Evolutionary conservation across 2,329 filamentous ascomycete genomes (phyloP).

Genomic region (Conoideocrella luteorostrata): DNA sequence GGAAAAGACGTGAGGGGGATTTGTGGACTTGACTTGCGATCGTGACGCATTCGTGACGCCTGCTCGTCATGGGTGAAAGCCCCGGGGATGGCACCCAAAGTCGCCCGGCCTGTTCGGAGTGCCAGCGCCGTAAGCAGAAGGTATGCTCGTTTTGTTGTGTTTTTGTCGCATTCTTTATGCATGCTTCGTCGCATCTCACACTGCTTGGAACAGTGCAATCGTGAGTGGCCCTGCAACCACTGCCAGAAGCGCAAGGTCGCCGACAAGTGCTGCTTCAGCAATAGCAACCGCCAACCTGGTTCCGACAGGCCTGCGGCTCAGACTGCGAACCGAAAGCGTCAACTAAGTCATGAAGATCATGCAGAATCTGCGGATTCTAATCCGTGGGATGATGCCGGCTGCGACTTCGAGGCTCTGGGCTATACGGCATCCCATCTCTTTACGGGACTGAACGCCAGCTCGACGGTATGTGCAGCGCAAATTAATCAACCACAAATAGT

Average conservation of each 20-base stretch:
- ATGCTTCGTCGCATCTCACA: neutral
- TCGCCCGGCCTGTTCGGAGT: slow-evolving; percentile 37
- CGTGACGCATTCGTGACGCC: neutral
- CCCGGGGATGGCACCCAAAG: slow-evolving; percentile 10
- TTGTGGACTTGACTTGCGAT: neutral
- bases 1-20: neutral
- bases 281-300: slow-evolving; percentile 11
- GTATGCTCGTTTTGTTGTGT: too few species aligned
- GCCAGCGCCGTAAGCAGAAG: slow-evolving; percentile 33
- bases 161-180: too few species aligned
- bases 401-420: slow-evolving; percentile 28
- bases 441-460: slow-evolving; percentile 15
- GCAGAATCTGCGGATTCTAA: slow-evolving; percentile 15
- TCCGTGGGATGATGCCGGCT: slow-evolving; percentile 18
- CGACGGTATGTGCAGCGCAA: slow-evolving; percentile 1
- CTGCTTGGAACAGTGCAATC: slow-evolving; percentile 25
- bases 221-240: slow-evolving; percentile 33
- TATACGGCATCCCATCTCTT: slow-evolving; percentile 28
- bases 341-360: slow-evolving; percentile 13
- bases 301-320: slow-evolving; percentile 16
- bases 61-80: slow-evolving; percentile 11
- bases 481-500: too few species aligned
- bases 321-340: slow-evolving; percentile 18
- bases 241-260: slow-evolving; percentile 33
- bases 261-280: slow-evolving; percentile 28